Evolutionary conservation across 2,329 filamentous ascomycete genomes (phyloP).

Genomic region (Clonostachys sp.): DNA sequence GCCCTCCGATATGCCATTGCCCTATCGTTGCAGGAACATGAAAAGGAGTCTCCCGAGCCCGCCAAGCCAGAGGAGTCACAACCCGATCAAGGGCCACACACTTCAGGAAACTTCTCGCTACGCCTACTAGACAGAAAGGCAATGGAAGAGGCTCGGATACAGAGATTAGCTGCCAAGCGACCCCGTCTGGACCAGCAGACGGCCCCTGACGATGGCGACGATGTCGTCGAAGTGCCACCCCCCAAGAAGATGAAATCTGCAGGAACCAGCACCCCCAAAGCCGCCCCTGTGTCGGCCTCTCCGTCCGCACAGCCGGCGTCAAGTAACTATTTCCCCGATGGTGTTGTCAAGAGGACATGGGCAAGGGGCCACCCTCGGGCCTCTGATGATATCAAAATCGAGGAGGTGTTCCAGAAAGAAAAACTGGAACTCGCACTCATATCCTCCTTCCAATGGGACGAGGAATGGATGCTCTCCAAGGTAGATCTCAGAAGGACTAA

Average conservation of each 20-base stretch:
- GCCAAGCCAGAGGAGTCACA: conserved; percentile 4
- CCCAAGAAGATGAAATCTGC: conserved; percentile 11
- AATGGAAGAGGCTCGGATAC: conserved; percentile 83
- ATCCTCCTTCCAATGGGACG: conserved; percentile 84
- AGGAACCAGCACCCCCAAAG: not conserved
- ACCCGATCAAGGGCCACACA: not conserved
- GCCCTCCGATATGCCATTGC: conserved; percentile 58
- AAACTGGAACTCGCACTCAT: conserved; percentile 73
- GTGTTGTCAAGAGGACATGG: conserved; percentile 80
- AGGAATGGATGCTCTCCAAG: conserved; percentile 73
- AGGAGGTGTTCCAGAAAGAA: conserved; percentile 75
- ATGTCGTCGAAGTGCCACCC: conserved; percentile 18
- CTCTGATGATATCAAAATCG: conserved; percentile 76
- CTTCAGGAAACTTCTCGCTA: conserved; percentile 24
- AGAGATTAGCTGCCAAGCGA: conserved; percentile 56
- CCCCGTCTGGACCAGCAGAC: conserved; percentile 8
- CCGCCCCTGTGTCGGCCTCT: not conserved
- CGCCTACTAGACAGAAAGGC: conserved; percentile 66
- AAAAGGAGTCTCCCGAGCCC: not conserved
- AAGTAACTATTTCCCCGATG: conserved; percentile 39
- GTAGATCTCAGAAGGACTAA: conserved; percentile 57
- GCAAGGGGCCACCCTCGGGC: conserved; percentile 55
- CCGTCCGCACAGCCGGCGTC: conserved; percentile 12
- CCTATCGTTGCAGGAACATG: conserved; percentile 40
- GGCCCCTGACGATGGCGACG: conserved; percentile 9